These are phyloP conservation scores for Xylariaceae sp. DNA, from an alignment of 2,329 filamentous ascomycete species.

Conservation along the genomic window DNA sequence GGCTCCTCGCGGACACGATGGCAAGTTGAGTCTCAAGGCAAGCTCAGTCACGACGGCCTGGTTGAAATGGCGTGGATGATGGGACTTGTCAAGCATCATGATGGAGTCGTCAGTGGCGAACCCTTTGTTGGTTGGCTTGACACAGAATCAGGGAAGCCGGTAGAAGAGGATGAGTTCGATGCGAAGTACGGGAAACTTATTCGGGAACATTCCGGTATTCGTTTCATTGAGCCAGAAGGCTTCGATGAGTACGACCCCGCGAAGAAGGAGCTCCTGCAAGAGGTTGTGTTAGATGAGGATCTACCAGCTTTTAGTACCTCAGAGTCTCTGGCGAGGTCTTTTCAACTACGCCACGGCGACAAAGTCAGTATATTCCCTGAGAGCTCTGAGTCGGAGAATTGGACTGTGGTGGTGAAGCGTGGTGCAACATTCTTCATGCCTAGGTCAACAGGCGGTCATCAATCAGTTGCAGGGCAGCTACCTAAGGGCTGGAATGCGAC, in stretches of 20 bases:
- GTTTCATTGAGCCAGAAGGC: slow-evolving; percentile 92
- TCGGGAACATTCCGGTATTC: slow-evolving; percentile 93
- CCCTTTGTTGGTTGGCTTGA: slow-evolving; percentile 97
- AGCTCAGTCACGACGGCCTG: slow-evolving; percentile 95
- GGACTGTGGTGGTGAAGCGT: slow-evolving; percentile 90
- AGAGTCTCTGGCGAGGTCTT: slow-evolving; percentile 95
- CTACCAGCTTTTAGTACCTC: slow-evolving; percentile 95
- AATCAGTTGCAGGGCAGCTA: slow-evolving; percentile 93
- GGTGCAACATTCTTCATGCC: slow-evolving; percentile 92
- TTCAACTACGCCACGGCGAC: slow-evolving; percentile 93
- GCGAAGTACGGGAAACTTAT: slow-evolving; percentile 95
- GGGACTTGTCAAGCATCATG: slow-evolving; percentile 98
- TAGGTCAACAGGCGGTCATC: slow-evolving; percentile 94
- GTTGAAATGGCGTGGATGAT: slow-evolving; percentile 99
- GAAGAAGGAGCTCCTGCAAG: slow-evolving; percentile 96
- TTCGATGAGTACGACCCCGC: slow-evolving; percentile 96
- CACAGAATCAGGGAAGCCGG: slow-evolving; percentile 86
- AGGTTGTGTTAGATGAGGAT: slow-evolving; percentile 95
- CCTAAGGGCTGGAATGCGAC: slow-evolving; percentile 97
- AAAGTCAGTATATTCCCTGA: slow-evolving; percentile 91
- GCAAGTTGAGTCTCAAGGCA: slow-evolving; percentile 97
- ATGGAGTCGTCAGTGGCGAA: slow-evolving; percentile 93
- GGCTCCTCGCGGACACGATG: slow-evolving; percentile 96
- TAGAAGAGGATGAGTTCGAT: slow-evolving; percentile 98
- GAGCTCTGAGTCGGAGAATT: slow-evolving; percentile 89